A percentile compares a stretch with the other conserved stretches of the same genome.
Evolutionary conservation across 2,329 filamentous ascomycete genomes (phyloP).

Genomic region (Didymellaceae sp.): DNA sequence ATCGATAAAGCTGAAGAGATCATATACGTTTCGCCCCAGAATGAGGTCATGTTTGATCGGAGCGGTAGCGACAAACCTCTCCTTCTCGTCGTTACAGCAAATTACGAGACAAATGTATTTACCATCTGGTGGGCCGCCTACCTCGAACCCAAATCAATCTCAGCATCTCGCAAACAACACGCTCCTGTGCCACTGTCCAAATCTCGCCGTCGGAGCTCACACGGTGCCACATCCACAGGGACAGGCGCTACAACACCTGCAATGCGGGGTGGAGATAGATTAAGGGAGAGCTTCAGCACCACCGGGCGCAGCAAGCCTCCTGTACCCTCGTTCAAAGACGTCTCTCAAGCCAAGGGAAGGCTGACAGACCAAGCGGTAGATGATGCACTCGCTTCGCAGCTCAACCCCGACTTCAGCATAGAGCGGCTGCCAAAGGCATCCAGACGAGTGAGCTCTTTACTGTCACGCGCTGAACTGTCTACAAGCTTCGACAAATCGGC

Average conservation of each 20-base stretch:
- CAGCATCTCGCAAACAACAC: slow-evolving; percentile 50
- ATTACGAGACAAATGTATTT: slow-evolving; percentile 76
- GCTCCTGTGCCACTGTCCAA: slow-evolving; percentile 49
- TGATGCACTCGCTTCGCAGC: slow-evolving; percentile 56
- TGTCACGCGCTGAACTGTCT: slow-evolving; percentile 85
- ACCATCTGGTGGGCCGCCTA: slow-evolving; percentile 87
- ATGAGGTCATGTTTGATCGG: slow-evolving; percentile 60
- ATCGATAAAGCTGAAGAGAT: slow-evolving; percentile 82
- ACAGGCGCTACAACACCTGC: slow-evolving; percentile 81
- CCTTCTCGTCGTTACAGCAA: slow-evolving; percentile 80
- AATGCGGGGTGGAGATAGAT: slow-evolving; percentile 63
- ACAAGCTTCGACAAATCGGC: slow-evolving; percentile 80
- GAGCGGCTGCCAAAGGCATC: slow-evolving; percentile 64
- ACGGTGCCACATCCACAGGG: slow-evolving; percentile 60
- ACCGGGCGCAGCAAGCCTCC: slow-evolving; percentile 53
- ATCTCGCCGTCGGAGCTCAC: slow-evolving; percentile 69
- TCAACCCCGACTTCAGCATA: slow-evolving; percentile 56
- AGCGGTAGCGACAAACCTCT: slow-evolving; percentile 57
- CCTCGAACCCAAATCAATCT: slow-evolving; percentile 68
- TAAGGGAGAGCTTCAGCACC: slow-evolving; percentile 78
- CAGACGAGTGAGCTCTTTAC: slow-evolving; percentile 88
- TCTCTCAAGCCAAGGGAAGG: slow-evolving; percentile 38
- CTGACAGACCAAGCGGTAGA: slow-evolving; percentile 52
- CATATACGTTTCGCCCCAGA: slow-evolving; percentile 76
- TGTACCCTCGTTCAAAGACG: slow-evolving; percentile 49